Conservation (phyloP, 371 early-diverging fungal genomes). For the Parasitella parasitica region DNA sequence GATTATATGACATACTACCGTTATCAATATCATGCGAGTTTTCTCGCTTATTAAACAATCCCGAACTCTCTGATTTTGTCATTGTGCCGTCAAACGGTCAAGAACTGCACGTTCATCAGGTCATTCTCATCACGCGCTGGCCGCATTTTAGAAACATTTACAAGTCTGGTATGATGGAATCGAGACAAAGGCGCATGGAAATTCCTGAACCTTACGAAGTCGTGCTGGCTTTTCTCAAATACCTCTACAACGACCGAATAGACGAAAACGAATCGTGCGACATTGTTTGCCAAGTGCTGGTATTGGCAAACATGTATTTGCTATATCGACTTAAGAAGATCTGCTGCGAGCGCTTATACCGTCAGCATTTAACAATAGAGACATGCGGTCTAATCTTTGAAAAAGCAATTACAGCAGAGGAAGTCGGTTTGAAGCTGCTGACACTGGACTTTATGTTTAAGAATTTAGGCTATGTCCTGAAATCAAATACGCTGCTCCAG, state of each 20-base stretch:
- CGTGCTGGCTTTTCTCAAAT: conserved; percentile 60
- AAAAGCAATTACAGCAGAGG: conserved; percentile 57
- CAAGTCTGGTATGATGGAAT: conserved; percentile 69
- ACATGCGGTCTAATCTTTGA: conserved; percentile 59
- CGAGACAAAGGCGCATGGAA: conserved; percentile 51
- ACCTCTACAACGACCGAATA: conserved; percentile 67
- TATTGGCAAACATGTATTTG: conserved; percentile 66
- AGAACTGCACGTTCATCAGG: conserved; percentile 62
- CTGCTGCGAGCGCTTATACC: conserved; percentile 53
- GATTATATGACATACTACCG: conserved; percentile 55
- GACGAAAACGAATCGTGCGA: conserved; percentile 46
- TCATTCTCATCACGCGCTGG: conserved; percentile 71
- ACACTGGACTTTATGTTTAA: conserved; percentile 58
- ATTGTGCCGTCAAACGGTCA: conserved; percentile 49
- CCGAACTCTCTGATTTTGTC: conserved; percentile 64
- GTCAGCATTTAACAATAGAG: conserved; percentile 48
- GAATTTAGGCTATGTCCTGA: conserved; percentile 55
- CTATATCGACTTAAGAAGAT: conserved; percentile 61
- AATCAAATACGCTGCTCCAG: conserved; percentile 47
- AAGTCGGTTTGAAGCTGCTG: conserved; percentile 52
- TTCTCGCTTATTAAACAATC: conserved; percentile 53
- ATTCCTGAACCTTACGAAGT: conserved; percentile 62
- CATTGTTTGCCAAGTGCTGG: conserved; percentile 56
- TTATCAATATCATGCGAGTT: conserved; percentile 43
- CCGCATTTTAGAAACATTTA: conserved; percentile 67